Evolutionary conservation across 352 stramenopile species (phyloP), one percentile per base, ranked within the genome.

Genomic region (Globisporangium cylindrosporum): DNA sequence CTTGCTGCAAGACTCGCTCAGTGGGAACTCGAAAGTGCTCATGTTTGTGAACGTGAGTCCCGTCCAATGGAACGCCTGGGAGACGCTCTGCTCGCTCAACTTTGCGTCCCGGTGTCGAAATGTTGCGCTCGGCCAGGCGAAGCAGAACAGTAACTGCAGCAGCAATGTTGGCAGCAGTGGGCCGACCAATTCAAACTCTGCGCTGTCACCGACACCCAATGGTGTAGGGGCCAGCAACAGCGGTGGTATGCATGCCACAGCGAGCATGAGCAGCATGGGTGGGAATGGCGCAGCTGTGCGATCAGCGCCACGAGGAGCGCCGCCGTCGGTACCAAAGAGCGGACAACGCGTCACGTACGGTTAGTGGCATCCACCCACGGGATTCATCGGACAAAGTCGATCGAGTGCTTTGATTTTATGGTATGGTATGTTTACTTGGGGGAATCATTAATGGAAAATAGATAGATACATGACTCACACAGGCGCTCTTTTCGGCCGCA

Each of bases 1-100:
- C 70, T 51, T 97, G 62, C 73, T 97, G 14, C 87, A 96, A 73
- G 87, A 95, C 55, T 94, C 78, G 22, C 68, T 95, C 9, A 90
- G 83, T 69, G 86, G 84, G 12, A 91, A 88, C 65, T 93, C 85
- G 18, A 94, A 95, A 64, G 83, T 91, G 60, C 76, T 93, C 62
- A 93, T 94, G 86, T 93, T 94, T 59, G 88, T 92, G 32, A 97
- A 97, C 70, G 77, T 97, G 56, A 94, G 84, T 51, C 90, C 93
- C 6, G 90, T 95, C 27, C 82, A 93, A 59, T 95, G 84, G 83
- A 95, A 96, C 72, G 81, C 89, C 1, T 84, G 73, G 68, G 93
- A 98, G 69, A 96, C 89, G 15, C 76, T 97, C 3, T 97, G 91
- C 71, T 97, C 90, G 14, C 81, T 98, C 59, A 97, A 97, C 57